phyloP scores from a whole-genome alignment of 176 grass and related monocot species.

The Ampelocalamus luodianensis region DNA sequence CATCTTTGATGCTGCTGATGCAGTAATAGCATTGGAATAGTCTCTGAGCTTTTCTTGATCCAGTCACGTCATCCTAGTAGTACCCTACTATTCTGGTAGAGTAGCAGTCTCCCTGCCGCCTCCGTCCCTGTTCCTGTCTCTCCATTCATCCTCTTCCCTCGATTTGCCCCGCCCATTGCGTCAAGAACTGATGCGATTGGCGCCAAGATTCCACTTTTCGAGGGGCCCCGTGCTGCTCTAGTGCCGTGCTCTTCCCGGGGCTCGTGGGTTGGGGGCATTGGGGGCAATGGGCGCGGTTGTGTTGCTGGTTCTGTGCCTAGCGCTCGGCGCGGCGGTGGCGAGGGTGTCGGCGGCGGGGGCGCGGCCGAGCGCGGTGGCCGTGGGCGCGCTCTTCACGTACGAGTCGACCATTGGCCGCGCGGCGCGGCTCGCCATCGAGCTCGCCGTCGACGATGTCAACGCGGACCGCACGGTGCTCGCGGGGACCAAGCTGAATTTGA shows the following conservation, averaged over 20 bases:
- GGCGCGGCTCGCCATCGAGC: constrained; percentile 65
- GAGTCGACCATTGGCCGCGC: constrained; percentile 77
- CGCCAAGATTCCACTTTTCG: not conserved
- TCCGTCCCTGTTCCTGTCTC: not conserved
- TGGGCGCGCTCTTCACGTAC: constrained; percentile 80
- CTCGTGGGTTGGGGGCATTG: not conserved
- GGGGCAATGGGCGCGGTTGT: constrained; percentile 31
- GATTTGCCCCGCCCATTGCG: not conserved
- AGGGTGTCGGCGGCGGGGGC: constrained; percentile 19
- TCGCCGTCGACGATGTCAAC: constrained; percentile 83
- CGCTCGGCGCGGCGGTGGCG: not conserved
- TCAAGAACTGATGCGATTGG: not conserved
- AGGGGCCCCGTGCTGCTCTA: constrained; percentile 27
- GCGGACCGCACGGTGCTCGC: constrained; percentile 60
- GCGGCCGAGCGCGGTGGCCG: constrained; percentile 43
- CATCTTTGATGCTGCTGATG: not conserved
- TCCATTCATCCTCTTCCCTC: not conserved
- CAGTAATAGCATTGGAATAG: not conserved
- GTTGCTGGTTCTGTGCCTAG: not conserved
- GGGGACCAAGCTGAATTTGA: constrained; percentile 56
- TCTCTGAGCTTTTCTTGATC: not conserved
- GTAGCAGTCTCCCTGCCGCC: not conserved
- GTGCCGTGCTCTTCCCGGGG: not conserved
- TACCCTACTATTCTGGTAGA: not conserved
- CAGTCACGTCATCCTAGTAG: not conserved